Percentiles rank a stretch among this genome's conserved stretches.
phyloP scores from a whole-genome alignment of 805 yeast species.

The Starmerella bacillaris region DNA sequence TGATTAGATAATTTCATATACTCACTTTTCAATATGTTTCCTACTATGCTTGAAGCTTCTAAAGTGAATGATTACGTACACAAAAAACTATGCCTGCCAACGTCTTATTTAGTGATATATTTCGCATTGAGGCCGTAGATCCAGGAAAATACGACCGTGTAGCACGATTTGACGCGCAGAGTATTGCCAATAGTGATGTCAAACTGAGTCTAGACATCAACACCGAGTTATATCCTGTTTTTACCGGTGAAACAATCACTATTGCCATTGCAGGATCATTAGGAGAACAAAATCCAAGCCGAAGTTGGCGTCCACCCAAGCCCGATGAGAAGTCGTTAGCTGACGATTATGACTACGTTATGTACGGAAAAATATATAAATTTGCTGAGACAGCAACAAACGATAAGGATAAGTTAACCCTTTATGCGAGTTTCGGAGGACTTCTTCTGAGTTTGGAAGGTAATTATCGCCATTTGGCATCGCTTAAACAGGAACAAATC shows the following conservation, averaged over 20 bases:
- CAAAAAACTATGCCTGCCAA: conserved; percentile 27
- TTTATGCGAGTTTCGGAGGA: conserved; percentile 92
- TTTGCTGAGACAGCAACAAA: conserved; percentile 54
- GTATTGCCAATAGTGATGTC: conserved; percentile 64
- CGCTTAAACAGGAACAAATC: conserved; percentile 83
- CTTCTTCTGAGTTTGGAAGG: conserved; percentile 87
- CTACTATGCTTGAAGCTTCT: too few species aligned
- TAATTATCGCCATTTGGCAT: conserved; percentile 70
- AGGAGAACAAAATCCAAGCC: conserved; percentile 31
- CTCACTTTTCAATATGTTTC: too few species aligned
- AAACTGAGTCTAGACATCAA: conserved; percentile 77
- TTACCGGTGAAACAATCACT: conserved; percentile 58
- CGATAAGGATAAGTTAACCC: conserved; percentile 43
- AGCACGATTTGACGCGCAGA: conserved; percentile 69
- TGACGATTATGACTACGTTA: conserved; percentile 93
- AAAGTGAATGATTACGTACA: conserved; percentile 1
- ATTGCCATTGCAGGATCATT: conserved; percentile 70
- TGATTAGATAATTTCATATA: too few species aligned
- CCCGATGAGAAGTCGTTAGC: conserved; percentile 72
- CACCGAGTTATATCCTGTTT: conserved; percentile 78
- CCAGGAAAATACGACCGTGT: conserved; percentile 84
- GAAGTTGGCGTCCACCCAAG: conserved; percentile 71
- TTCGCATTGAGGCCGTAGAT: conserved; percentile 68
- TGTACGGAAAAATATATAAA: conserved; percentile 95
- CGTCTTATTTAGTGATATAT: conserved; percentile 73